Evolutionary conservation across 768 basidiomycete genomes (phyloP), one percentile per base, ranked within the genome.

Genomic region (Leucosporidium yakuticum): DNA sequence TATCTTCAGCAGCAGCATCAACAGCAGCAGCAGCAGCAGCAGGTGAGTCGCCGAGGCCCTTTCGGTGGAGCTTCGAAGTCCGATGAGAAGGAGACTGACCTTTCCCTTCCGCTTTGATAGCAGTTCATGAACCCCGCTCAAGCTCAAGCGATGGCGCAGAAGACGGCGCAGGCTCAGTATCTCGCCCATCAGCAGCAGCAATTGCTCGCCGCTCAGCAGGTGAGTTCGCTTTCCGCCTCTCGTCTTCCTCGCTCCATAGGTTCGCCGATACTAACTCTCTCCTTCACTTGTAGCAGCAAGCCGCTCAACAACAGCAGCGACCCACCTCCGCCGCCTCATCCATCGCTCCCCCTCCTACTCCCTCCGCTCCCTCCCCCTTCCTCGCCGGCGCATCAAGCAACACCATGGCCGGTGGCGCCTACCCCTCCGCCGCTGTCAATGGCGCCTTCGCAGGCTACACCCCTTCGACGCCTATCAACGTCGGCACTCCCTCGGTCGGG

Each of bases 401-500:
- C 3, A 58, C 67, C 19, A 62, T 69, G 55, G 29, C 64, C 17
- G 27, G 63, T 17, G 59, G 21, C 25, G 54, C 54, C 32, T n/a
- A 36, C 27, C 25, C 68, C 17, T 29, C 54, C 0, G 19, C 19
- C 3, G 6, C 39, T 15, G 39, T 8, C 11, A 44, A 44, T 15
- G 39, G 39, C 14, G 39, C 39, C 39, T 27, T 60, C 47, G 29
- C 47, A 4, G 47, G 47, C 19, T 6, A 20, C 27, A 17, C 58
- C 1, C 25, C 59, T 2, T 48, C 59, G 47, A 21, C 47, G 27
- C 36, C 59, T 2, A 34, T 61, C 25, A 62, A 69, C 55, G 31
- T 69, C 3, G 68, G 68, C 17, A 69, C 68, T 12, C 68, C 68
- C 27, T 61, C 60, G 1, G 25, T 69, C 47, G 63, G 68, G 39